phyloP scores from a whole-genome alignment of 352 stramenopile species.

The Pythium phragmiticola region DNA sequence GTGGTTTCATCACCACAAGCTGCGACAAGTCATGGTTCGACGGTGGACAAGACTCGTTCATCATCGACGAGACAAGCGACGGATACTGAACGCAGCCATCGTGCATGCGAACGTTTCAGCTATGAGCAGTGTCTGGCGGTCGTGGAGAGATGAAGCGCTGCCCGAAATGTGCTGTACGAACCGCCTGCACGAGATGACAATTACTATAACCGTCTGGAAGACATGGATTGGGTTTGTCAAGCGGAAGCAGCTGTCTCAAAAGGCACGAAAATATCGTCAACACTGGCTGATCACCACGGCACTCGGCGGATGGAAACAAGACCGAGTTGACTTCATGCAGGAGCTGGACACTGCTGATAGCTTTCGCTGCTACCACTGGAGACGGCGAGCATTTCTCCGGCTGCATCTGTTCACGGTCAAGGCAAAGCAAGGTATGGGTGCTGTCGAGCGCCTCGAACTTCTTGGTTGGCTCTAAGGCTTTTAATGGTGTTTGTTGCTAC shows the following conservation, averaged over 20 bases:
- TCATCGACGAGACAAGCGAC: neutral
- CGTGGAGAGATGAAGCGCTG: conserved; percentile 13
- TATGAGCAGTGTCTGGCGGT: neutral
- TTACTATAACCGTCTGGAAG: conserved; percentile 14
- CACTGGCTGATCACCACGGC: neutral
- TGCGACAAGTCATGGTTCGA: conserved; percentile 18
- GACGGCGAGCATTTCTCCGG: neutral
- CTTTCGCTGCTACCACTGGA: neutral
- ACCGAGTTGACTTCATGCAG: conserved; percentile 11
- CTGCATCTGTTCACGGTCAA: conserved; percentile 4
- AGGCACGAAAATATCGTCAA: conserved; percentile 2
- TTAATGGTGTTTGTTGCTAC: neutral
- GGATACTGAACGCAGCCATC: neutral
- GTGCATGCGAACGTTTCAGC: neutral
- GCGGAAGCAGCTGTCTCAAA: conserved; percentile 2
- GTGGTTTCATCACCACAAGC: conserved; percentile 31
- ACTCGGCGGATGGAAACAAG: conserved; percentile 10
- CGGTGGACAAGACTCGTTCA: conserved; percentile 12
- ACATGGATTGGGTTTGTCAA: conserved; percentile 14
- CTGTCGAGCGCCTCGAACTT: neutral
- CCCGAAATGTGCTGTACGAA: conserved; percentile 9
- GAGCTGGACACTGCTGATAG: neutral
- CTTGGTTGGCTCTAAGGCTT: neutral
- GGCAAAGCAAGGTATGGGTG: conserved; percentile 23
- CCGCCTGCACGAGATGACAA: conserved; percentile 12